phyloP scores from a whole-genome alignment of 768 basidiomycete genomes.

The Pholiota molesta region DNA sequence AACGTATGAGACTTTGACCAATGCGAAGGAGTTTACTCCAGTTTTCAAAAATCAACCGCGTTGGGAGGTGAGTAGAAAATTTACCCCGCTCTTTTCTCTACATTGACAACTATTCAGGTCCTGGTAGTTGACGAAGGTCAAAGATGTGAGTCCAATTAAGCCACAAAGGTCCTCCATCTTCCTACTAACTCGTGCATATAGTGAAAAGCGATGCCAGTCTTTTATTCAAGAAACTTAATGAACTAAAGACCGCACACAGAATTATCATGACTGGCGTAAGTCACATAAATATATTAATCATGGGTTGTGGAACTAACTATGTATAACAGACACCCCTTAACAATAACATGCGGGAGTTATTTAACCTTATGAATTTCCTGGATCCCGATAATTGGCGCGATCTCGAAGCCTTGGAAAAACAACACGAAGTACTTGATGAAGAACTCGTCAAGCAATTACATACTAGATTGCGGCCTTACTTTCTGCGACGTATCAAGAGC shows the following conservation, averaged over 20 bases:
- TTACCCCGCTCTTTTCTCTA: not conserved
- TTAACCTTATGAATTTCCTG: conserved; percentile 97
- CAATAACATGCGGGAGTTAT: conserved; percentile 95
- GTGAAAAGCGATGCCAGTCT: conserved; percentile 84
- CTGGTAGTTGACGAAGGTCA: conserved; percentile 94
- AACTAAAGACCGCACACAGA: conserved; percentile 76
- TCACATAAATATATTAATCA: not conserved
- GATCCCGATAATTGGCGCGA: conserved; percentile 79
- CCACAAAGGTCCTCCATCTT: not conserved
- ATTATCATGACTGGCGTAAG: conserved; percentile 88
- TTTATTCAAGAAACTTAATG: conserved; percentile 82
- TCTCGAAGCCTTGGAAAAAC: conserved; percentile 69
- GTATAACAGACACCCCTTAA: conserved; percentile 81
- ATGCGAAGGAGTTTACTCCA: conserved; percentile 63
- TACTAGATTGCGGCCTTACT: conserved; percentile 80
- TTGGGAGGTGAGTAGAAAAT: conserved; percentile 69
- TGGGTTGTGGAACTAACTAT: conserved; percentile 2
- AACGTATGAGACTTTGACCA: conserved; percentile 87
- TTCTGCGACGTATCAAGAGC: conserved; percentile 90
- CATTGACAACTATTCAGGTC: conserved; percentile 34
- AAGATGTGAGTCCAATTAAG: conserved; percentile 59
- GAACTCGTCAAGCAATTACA: conserved; percentile 84
- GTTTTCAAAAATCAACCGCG: conserved; percentile 84
- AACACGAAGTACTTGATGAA: conserved; percentile 79
- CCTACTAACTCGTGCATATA: conserved; percentile 30